Base-by-base conservation (phyloP, 2,329 filamentous ascomycete species). In the Aspergillus sp. region DNA sequence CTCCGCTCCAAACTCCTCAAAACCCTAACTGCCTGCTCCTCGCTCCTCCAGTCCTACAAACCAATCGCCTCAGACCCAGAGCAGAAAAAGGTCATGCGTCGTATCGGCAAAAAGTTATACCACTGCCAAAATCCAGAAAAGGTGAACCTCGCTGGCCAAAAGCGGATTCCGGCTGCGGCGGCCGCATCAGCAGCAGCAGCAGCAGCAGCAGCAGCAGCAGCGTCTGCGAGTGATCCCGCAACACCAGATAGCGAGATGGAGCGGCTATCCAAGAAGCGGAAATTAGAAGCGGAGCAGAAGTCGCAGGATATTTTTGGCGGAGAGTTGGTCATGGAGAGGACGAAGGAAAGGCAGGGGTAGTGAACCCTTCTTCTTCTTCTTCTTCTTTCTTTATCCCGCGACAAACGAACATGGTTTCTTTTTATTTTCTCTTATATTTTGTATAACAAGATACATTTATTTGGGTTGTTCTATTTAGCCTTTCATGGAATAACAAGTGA, bases 51-150 rank as follows among this genome's bases (percentile, higher is more conserved):
- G 41, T 70, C 73, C 1, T 80, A 77, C 49, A 71, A 68, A 26
- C 69, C 74, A 2, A 66, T 74, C 13, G 68, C 72, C 3, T 68
- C 70, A 0, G 75, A 77, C 42, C 70, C 73, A 12, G 68, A 68
- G 2, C 75, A 76, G 55, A 74, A 77, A 60, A 77, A 76, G 55
- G 75, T 70, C 39, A 67, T 81, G 26, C 74, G 71, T 44, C 72
- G 73, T 17, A 80, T 81, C 42, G 78, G 76, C 17, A 80, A 80
- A 65, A 81, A 81, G 61, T 65, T 80, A 12, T 78, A 75, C 56
- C 74, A 76, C 36, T 81, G 79, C 58, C 76, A 79, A 61, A 79
- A 81, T 58, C 77, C 78, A 0, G 77, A 81, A 56, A 80, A 80
- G 59, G 65, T 70, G 1, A 76, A 78, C 53, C 61, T 79, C 3